Conservation (phyloP, 441 rosid genomes). For the Erodium texanum region DNA sequence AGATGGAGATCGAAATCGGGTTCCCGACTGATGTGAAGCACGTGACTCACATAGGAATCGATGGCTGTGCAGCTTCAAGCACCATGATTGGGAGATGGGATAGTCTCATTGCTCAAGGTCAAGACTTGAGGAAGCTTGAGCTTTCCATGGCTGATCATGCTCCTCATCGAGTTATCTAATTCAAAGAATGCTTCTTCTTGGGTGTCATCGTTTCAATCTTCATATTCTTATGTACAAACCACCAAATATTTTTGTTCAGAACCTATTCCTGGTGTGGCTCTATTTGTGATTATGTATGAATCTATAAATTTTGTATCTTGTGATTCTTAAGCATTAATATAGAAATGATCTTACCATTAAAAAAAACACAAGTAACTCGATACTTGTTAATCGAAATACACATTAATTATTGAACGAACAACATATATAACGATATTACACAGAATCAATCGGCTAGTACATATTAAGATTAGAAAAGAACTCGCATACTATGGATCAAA, state of each 20-base stretch:
- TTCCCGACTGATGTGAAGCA: conserved; percentile 89
- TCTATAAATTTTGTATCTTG: not conserved
- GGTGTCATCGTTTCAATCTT: too few species aligned
- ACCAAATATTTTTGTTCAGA: not conserved
- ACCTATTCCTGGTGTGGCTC: not conserved
- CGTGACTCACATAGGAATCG: conserved; percentile 84
- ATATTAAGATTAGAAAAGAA: too few species aligned
- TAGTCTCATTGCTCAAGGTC: conserved; percentile 24
- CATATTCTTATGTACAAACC: not conserved
- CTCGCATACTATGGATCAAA: too few species aligned
- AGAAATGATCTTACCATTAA: too few species aligned
- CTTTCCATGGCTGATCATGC: conserved; percentile 17
- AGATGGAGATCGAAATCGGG: conserved; percentile 60
- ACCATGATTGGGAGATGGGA: conserved; percentile 37
- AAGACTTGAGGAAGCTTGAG: conserved; percentile 24
- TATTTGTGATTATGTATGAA: not conserved
- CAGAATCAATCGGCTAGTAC: too few species aligned
- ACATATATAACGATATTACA: too few species aligned
- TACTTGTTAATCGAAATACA: too few species aligned
- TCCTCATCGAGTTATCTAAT: not conserved
- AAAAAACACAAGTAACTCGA: too few species aligned
- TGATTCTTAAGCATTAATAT: not conserved
- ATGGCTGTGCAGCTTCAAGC: conserved; percentile 31
- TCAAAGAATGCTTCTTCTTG: not conserved
- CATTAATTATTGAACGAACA: too few species aligned